Evolutionary conservation across 768 basidiomycete genomes (phyloP).

Genomic region (Lanmaoa pseudosensibilis): DNA sequence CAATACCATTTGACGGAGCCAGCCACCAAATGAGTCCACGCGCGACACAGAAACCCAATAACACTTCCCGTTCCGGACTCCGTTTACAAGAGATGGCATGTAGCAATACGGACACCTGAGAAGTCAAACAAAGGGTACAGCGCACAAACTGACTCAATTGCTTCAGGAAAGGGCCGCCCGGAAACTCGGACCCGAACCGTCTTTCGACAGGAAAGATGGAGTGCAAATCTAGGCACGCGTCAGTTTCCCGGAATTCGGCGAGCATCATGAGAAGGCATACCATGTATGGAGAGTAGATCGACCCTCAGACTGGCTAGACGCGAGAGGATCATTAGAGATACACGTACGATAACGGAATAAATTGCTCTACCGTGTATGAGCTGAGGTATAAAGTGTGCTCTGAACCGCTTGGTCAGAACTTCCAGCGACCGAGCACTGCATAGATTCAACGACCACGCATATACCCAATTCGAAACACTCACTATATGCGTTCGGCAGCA

Average conservation of each 20-base stretch:
- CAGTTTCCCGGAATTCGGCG: not conserved
- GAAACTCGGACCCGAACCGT: slow-evolving; percentile 35
- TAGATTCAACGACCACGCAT: not conserved
- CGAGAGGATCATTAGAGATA: slow-evolving; percentile 8
- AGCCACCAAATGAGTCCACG: slow-evolving; percentile 34
- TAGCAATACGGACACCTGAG: slow-evolving; percentile 26
- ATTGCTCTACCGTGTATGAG: slow-evolving; percentile 36
- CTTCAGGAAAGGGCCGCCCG: slow-evolving; percentile 36
- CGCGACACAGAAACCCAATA: slow-evolving; percentile 29
- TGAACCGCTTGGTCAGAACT: slow-evolving; percentile 32
- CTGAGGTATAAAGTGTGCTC: slow-evolving; percentile 40
- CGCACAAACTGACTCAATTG: slow-evolving; percentile 25
- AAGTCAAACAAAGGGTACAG: slow-evolving; percentile 24
- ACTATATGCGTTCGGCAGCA: slow-evolving; percentile 23
- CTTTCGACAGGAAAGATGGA: slow-evolving; percentile 15
- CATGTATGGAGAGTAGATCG: slow-evolving; percentile 23
- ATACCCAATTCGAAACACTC: slow-evolving; percentile 7
- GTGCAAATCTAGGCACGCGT: slow-evolving; percentile 14
- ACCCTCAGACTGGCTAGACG: slow-evolving; percentile 25
- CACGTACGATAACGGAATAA: not conserved
- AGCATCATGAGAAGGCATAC: slow-evolving; percentile 7
- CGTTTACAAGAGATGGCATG: slow-evolving; percentile 14
- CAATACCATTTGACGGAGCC: slow-evolving; percentile 36
- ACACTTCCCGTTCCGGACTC: slow-evolving; percentile 30
- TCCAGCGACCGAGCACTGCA: slow-evolving; percentile 22